These are phyloP conservation scores for Aspergillaceae sp. DNA, from an alignment of 2,329 filamentous ascomycete genomes.

Conservation along the genomic window DNA sequence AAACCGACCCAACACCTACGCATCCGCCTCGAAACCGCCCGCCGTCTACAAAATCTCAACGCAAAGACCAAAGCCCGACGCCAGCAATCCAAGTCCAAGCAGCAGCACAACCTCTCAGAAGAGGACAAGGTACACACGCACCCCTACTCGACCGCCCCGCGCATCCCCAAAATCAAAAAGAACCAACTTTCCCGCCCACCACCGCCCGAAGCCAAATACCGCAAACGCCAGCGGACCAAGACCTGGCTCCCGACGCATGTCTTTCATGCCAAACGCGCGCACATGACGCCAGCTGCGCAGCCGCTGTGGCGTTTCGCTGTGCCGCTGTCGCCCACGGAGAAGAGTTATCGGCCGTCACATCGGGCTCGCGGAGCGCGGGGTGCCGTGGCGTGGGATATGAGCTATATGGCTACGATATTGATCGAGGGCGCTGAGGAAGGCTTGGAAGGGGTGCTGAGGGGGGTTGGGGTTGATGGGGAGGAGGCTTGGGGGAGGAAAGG, in stretches of 20 bases:
- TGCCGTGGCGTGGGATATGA: slow-evolving; percentile 83
- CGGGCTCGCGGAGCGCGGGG: slow-evolving; percentile 67
- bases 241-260: slow-evolving; percentile 92
- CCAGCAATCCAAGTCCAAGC: slow-evolving; percentile 37
- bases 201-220: slow-evolving; percentile 60
- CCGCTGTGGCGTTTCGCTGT: slow-evolving; percentile 87
- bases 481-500: slow-evolving; percentile 57
- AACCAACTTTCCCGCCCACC: slow-evolving; percentile 59
- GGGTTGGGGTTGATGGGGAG: slow-evolving; percentile 52
- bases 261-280: slow-evolving; percentile 86
- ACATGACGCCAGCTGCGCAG: slow-evolving; percentile 69
- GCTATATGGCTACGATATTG: slow-evolving; percentile 81
- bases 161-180: slow-evolving; percentile 58
- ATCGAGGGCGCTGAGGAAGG: slow-evolving; percentile 59
- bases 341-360: slow-evolving; percentile 82
- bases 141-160: slow-evolving; percentile 29
- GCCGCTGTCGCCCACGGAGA: slow-evolving; percentile 76
- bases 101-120: too few relatives aligned
- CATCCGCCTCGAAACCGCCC: slow-evolving; percentile 64
- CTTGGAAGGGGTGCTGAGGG: slow-evolving; percentile 57
- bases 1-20: slow-evolving; percentile 40
- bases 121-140: slow-evolving; percentile 7
- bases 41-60: slow-evolving; percentile 57
- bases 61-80: slow-evolving; percentile 35
- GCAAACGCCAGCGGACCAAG: slow-evolving; percentile 78